Evolutionary conservation across 2,329 filamentous ascomycete species (phyloP), one percentile per base, ranked within the genome.

Genomic region (Leptographium procerum): DNA sequence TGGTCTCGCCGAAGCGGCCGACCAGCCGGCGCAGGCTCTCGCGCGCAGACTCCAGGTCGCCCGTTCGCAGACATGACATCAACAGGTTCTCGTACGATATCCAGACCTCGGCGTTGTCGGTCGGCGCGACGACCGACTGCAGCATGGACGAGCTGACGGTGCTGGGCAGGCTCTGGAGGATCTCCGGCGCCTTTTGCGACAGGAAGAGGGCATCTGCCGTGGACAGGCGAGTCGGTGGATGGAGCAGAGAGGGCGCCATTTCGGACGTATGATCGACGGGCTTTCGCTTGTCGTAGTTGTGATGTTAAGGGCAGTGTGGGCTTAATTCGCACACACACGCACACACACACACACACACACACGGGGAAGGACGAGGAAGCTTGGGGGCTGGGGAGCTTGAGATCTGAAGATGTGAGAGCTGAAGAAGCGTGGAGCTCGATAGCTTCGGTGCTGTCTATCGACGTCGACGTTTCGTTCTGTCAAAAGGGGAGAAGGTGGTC

Each of bases 61-160:
- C 88, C 0, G 89, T 91, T 55, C 89, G 87, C 43, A 99, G 80
- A 67, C 89, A 94, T 33, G 90, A 84, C 36, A 94, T 75, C 64
- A 97, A 76, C 22, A 97, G 80, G 69, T 95, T 94, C 73, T 97
- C 92, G 71, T 94, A 88, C 50, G 83, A 83, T 19, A 81, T 81
- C 91, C 92, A 97, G 68, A 89, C 79, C 64, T 95, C 90, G 57
- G 88, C 78, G 0, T 85, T 85, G 69, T 96, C 91, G 33, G 79
- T 70, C 1, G 79, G 72, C 1, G 79, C 75, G 65, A 83, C 77
- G 4, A 85, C 69, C 10, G 79, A 78, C 29, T 69, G 66, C 11
- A 85, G 65, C 3, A 79, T 74, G 34, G 81, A 83, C n/a, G 76
- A 72, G 6, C 79, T 80, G 60, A 81, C 75, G 36, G 76, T 74